Evolutionary conservation across 805 yeast species (phyloP), one percentile per base, ranked within the genome.

Genomic region (Starmerella roubikii): DNA sequence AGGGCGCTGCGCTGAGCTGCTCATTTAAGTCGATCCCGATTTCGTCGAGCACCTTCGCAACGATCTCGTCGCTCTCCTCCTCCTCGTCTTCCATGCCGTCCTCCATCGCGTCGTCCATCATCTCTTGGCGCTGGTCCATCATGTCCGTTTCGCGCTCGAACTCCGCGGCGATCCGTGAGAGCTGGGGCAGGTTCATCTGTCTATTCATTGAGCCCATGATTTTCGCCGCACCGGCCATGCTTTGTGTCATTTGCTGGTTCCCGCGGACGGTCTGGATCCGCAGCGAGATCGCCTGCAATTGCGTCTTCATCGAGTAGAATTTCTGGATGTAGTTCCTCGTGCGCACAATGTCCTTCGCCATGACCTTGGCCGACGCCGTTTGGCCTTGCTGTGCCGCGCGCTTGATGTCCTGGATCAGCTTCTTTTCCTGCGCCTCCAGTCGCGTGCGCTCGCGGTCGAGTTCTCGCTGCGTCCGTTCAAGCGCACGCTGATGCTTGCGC

Each of bases 51-150:
- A 93, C 96, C 58, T 78, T 83, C 54, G 77, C 74, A 35, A 93
- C 91, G 37, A 86, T 79, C 53, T 85, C 94, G 54, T 86, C 95
- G 3, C 80, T 78, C 57, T 86, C 94, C 20, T 56, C 60, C 48
- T 76, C 80, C 41, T 82, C 74, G 52, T 83, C 96, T 53, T 78
- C 84, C 38, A 79, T 94, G 91, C 91, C 81, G 57, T 88, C 95
- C 56, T 91, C 99, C 52, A 91, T 78, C 16, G 95, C 93, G 56
- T 91, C 98, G 56, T 91, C 98, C 80, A 91, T 91, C 74, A 93
- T 83, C 58, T 93, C 99, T 59, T 93, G 97, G 54, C 94, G 78
- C 62, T 91, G 98, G 59, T 88, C 96, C 97, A 91, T 91, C 51
- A 93, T 65, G 56, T 93, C 98, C 59, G 81, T 83, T 54, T 88